Evolutionary conservation across 169 alveolate genomes (phyloP), one percentile per base, ranked within the genome.

Genomic region (Eimeria acervulina): DNA sequence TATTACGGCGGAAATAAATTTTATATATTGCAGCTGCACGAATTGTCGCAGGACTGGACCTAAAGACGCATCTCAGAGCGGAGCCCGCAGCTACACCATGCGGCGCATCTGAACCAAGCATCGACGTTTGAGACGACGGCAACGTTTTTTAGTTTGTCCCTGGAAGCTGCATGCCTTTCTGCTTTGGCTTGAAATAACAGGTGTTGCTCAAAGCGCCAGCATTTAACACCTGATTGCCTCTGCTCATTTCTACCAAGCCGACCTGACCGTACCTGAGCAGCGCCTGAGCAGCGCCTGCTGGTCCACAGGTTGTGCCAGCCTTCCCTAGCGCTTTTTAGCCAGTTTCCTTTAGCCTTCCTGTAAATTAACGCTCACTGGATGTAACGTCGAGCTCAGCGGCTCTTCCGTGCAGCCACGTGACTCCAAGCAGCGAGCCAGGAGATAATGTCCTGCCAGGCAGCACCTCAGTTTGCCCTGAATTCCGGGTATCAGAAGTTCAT

Each of bases 101-200:
- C 15, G 31, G 92, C 92, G 52, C 74, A 84, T 38, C 92, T 55
- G 59, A 51, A 59, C 52, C 78, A 51, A 84, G 44, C 28, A 84
- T 84, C 92, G 92, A 84, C 5, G 52, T 38, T 52, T 40, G 47
- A 15, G 31, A 33, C 28, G 92, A 51, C 19, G 5, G 17, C n/a
- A 55, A 36, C n/a, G 40, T 13, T 23, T 59, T 23, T 55, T 23
- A 36, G 36, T 19, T 55, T 40, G 55, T 33, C 76, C 19, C 33
- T 10, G 12, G n/a, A 8, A 55, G 31, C 51, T 33, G 31, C 52
- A n/a, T 61, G 0, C 21, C 36, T 47, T 7, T 51, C 31, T 84
- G 76, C 68, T 84, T 84, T 83, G 52, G 51, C 31, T 72, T 19
- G 51, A 72, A 72, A 72, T 72, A 72, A 36, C 83, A 21, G 51